A percentile compares a stretch with the other conserved stretches of the same genome.
phyloP scores from a whole-genome alignment of 768 basidiomycete genomes.

The Chiua virens region DNA sequence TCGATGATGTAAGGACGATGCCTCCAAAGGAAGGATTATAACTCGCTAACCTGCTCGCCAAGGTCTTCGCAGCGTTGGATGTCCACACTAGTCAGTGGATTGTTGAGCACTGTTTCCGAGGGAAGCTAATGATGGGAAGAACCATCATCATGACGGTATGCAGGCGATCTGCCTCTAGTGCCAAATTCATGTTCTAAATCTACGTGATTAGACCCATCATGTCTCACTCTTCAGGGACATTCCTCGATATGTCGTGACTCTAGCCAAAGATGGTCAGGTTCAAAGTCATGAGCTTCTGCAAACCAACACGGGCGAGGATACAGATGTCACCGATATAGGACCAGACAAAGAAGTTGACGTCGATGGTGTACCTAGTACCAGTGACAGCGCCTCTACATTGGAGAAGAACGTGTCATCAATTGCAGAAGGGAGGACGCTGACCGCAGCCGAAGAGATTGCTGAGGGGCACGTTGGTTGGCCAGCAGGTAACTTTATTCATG shows the following conservation, averaged over 20 bases:
- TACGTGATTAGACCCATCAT: slow-evolving; percentile 30
- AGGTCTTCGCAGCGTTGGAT: slow-evolving; percentile 56
- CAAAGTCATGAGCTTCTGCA: slow-evolving; percentile 45
- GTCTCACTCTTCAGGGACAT: slow-evolving; percentile 26
- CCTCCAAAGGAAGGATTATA: neutral
- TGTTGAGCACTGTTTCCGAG: slow-evolving; percentile 43
- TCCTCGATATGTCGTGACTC: slow-evolving; percentile 45
- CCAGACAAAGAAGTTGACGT: neutral
- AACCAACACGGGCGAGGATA: slow-evolving; percentile 8
- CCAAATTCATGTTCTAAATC: neutral
- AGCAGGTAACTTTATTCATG: slow-evolving; percentile 11
- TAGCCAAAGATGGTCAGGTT: slow-evolving; percentile 54
- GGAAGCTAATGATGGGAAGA: slow-evolving; percentile 4
- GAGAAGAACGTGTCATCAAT: slow-evolving; percentile 9
- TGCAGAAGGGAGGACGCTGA: slow-evolving; percentile 4
- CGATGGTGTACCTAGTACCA: neutral
- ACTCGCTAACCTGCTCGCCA: neutral
- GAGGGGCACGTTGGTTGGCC: slow-evolving; percentile 14
- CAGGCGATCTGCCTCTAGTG: neutral
- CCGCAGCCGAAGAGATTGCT: slow-evolving; percentile 16
- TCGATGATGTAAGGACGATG: slow-evolving; percentile 59
- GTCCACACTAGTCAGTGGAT: slow-evolving; percentile 52
- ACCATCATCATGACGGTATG: slow-evolving; percentile 12
- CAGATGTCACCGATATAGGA: neutral
- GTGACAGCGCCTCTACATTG: slow-evolving; percentile 24